Base-by-base conservation (phyloP, 352 stramenopile genomes). In the Pythium rhizo-oryzae region DNA sequence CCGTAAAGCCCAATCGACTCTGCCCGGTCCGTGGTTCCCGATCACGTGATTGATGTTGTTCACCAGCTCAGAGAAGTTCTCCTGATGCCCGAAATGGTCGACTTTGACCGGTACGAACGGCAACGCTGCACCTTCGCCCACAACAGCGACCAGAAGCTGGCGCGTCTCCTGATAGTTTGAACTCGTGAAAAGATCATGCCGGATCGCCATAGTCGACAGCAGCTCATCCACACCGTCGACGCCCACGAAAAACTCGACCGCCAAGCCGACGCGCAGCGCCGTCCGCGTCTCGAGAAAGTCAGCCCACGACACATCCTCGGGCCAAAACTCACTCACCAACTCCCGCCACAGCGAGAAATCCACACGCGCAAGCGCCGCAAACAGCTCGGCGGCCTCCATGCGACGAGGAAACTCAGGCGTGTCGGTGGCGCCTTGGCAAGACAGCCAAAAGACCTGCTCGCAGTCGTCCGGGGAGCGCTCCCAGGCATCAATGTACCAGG, bases 351-450 rank as follows among this genome's bases (percentile, higher is more conserved):
- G 50, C n/a, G n/a, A 6, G 24, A 56, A 37, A 19, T 56, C 50
- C 1, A 56, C 50, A 1, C 24, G 25, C 23, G 50, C 23, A 11
- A 56, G 25, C 23, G 39, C 23, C 21, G 8, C 50, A 56, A 56
- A 56, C 25, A 56, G 25, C 50, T 56, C 50, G 50, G 50, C 50
- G n/a, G 50, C 50, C 25, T 56, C n/a, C 50, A 56, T 39, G 50
- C 23, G 23, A 19, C 24, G n/a, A 2, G 1, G 18, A 19, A 37
- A 39, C 12, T 37, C 25, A 8, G 23, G 23, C 18, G 18, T 37
- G 50, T 56, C 25, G 6, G 28, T 33, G 23, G 50, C 50, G 50
- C 25, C 8, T 8, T 33, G 13, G 24, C 50, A 56, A 6, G 25
- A 7, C 13, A 56, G 50, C 50, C 50, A 56, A 56, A 56, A 56